Evolutionary conservation across 2,329 filamentous ascomycete genomes (phyloP).

Genomic region (Coleophoma crateriformis): DNA sequence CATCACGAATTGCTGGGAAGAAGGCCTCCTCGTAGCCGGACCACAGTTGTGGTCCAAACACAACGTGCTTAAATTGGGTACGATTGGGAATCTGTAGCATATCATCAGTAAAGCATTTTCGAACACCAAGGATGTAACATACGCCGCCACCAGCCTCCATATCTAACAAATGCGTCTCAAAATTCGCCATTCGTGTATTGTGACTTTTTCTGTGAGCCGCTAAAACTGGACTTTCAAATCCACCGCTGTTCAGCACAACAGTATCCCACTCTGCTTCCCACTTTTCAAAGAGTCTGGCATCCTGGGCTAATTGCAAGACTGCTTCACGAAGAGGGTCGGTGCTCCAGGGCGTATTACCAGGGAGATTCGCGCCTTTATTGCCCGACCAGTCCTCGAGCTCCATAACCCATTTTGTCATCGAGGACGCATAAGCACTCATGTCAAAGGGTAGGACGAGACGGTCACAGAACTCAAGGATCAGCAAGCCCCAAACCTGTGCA

Average conservation of each 20-base stretch:
- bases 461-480: constrained; percentile 83
- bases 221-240: constrained; percentile 69
- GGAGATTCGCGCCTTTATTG: constrained; percentile 47
- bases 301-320: constrained; percentile 50
- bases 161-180: constrained; percentile 82
- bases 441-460: constrained; percentile 79
- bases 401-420: constrained; percentile 58
- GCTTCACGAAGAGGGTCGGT: constrained; percentile 55
- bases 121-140: constrained; percentile 35
- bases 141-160: constrained; percentile 66
- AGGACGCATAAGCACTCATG: constrained; percentile 64
- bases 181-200: constrained; percentile 72
- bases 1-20: constrained; percentile 83
- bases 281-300: constrained; percentile 60
- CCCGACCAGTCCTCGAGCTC: constrained; percentile 63
- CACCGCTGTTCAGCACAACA: constrained; percentile 62
- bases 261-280: constrained; percentile 78
- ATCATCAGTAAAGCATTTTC: constrained; percentile 8
- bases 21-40: constrained; percentile 60
- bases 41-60: constrained; percentile 82
- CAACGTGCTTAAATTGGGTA: constrained; percentile 88
- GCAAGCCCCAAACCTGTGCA: constrained; percentile 71
- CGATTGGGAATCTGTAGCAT: constrained; percentile 66
- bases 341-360: constrained; percentile 30
- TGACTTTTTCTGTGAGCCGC: constrained; percentile 65